phyloP scores from a whole-genome alignment of 192 early-diverging fungal genomes.

The Coemansia sp. region DNA sequence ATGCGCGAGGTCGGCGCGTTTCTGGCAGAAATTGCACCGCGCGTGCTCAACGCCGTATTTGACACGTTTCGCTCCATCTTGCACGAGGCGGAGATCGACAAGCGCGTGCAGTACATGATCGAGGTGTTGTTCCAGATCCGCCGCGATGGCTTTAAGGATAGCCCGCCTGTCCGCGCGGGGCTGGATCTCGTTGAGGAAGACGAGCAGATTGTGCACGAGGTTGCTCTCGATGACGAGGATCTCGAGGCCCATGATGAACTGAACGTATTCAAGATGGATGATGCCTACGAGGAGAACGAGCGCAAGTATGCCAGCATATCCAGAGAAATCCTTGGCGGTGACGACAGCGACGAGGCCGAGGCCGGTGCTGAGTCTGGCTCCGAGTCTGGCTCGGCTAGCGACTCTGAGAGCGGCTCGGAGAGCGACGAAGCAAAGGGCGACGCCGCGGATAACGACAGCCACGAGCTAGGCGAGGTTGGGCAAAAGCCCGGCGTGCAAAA shows the following conservation, averaged over 20 bases:
- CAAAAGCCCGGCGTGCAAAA: slow-evolving; percentile 40
- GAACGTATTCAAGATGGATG: slow-evolving; percentile 86
- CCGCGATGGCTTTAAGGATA: slow-evolving; percentile 93
- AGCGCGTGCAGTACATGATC: slow-evolving; percentile 96
- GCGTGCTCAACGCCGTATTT: slow-evolving; percentile 82
- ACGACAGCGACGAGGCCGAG: slow-evolving; percentile 55
- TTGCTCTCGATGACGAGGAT: slow-evolving; percentile 82
- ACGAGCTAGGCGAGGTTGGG: background rate
- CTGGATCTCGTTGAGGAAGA: slow-evolving; percentile 93
- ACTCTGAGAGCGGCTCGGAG: slow-evolving; percentile 45
- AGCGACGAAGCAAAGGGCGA: slow-evolving; percentile 6
- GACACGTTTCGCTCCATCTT: slow-evolving; percentile 91
- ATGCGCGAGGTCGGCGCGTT: slow-evolving; percentile 88
- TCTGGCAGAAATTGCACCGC: slow-evolving; percentile 75
- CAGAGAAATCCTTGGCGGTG: slow-evolving; percentile 81
- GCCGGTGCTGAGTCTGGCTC: slow-evolving; percentile 25
- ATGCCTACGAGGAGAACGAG: slow-evolving; percentile 82
- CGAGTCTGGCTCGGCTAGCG: slow-evolving; percentile 49
- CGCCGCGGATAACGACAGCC: slow-evolving; percentile 56
- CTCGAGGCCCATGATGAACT: slow-evolving; percentile 79
- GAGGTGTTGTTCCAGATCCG: slow-evolving; percentile 96
- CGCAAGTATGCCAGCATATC: slow-evolving; percentile 80
- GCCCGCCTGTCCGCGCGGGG: slow-evolving; percentile 72
- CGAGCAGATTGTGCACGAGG: slow-evolving; percentile 92
- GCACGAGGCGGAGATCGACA: slow-evolving; percentile 93